Conservation (phyloP, 2,329 filamentous ascomycete species). For the Epichloe uncinata region DNA sequence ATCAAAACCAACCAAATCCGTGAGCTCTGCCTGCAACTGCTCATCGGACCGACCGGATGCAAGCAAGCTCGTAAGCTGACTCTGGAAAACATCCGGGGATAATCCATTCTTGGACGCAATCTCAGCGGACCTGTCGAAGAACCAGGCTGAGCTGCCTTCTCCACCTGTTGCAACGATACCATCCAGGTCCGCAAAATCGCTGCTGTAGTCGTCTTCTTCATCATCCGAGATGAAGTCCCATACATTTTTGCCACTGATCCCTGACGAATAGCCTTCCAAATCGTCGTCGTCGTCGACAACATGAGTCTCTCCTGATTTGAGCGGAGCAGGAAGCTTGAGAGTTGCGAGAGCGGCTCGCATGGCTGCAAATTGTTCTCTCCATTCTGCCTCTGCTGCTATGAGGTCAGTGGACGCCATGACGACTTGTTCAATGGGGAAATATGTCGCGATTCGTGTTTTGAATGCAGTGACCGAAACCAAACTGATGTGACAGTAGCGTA, state of each 20-base stretch:
- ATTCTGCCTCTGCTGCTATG: slow-evolving; percentile 43
- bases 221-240: slow-evolving; percentile 84
- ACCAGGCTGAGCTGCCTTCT: slow-evolving; percentile 50
- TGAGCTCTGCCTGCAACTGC: slow-evolving; percentile 80
- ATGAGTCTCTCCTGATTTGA: slow-evolving; percentile 31
- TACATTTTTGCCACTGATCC: slow-evolving; percentile 62
- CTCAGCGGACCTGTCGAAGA: slow-evolving; percentile 52
- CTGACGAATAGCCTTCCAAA: slow-evolving; percentile 38
- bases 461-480: neutral
- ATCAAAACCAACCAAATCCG: slow-evolving; percentile 84
- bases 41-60: slow-evolving; percentile 58
- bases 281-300: slow-evolving; percentile 59
- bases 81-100: slow-evolving; percentile 54
- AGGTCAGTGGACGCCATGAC: slow-evolving; percentile 23
- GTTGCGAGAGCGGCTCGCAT: slow-evolving; percentile 80
- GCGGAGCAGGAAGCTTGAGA: slow-evolving; percentile 37
- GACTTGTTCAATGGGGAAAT: neutral
- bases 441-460: neutral
- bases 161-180: slow-evolving; percentile 30
- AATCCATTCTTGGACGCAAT: slow-evolving; percentile 56
- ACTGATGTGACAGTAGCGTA: no score
- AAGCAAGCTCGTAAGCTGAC: slow-evolving; percentile 65
- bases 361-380: slow-evolving; percentile 70
- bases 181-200: slow-evolving; percentile 44
- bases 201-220: slow-evolving; percentile 52